These are phyloP conservation scores for Candida montana DNA, from an alignment of 805 yeast genomes.

Conservation along the genomic window DNA sequence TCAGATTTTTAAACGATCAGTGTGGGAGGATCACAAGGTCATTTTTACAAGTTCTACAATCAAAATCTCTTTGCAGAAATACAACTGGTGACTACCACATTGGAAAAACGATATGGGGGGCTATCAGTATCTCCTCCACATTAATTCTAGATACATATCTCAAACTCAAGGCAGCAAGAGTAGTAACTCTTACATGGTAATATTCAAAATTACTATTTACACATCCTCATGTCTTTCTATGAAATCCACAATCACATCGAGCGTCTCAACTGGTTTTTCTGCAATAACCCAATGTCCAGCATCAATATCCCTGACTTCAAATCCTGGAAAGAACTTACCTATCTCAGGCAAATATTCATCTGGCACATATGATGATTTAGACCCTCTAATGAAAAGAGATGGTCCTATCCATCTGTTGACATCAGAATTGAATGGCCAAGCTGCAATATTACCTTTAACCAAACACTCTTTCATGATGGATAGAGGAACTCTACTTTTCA, in stretches of 20 bases:
- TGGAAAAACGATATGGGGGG: too few relatives aligned
- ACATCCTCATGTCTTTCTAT: slow-evolving; percentile 41
- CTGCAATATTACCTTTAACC: slow-evolving; percentile 60
- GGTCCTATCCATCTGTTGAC: slow-evolving; percentile 62
- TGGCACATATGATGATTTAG: slow-evolving; percentile 68
- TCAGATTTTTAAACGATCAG: too few relatives aligned
- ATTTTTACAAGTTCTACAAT: too few relatives aligned
- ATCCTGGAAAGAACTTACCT: slow-evolving; percentile 73
- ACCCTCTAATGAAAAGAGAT: slow-evolving; percentile 73
- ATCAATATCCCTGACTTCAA: slow-evolving; percentile 66
- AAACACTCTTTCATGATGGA: slow-evolving; percentile 61
- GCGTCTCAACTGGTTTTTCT: slow-evolving; percentile 77
- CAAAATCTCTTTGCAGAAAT: too few relatives aligned
- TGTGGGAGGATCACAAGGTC: too few relatives aligned
- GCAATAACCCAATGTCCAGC: slow-evolving; percentile 93
- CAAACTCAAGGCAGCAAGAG: too few relatives aligned
- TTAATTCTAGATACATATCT: too few relatives aligned
- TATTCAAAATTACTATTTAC: too few relatives aligned
- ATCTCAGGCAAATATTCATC: slow-evolving; percentile 75
- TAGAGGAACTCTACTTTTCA: slow-evolving; percentile 54
- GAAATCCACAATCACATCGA: slow-evolving; percentile 56
- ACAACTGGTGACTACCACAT: too few relatives aligned
- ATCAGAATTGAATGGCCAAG: slow-evolving; percentile 67
- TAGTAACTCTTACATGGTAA: too few relatives aligned
- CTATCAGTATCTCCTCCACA: too few relatives aligned